Conservation (phyloP, 2,329 filamentous ascomycete species). For the Beauveria medogensis region DNA sequence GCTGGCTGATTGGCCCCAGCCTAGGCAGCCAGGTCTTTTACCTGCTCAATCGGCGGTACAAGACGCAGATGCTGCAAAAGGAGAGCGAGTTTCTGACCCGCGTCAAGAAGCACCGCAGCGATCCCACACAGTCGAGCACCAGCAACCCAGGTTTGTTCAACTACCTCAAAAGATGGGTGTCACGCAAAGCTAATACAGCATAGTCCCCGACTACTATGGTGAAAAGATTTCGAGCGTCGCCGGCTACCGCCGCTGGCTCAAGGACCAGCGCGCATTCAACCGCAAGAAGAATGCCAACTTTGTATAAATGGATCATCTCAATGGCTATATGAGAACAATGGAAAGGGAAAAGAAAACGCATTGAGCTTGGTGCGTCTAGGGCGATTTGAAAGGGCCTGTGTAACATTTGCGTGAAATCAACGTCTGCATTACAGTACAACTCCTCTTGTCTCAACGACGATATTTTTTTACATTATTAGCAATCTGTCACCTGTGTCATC, state of each 20-base stretch:
- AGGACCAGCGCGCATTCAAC: constrained; percentile 95
- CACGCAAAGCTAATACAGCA: constrained; percentile 14
- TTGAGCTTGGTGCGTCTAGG: constrained; percentile 12
- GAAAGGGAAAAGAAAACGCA: background rate
- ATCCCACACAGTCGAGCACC: constrained; percentile 80
- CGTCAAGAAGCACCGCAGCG: constrained; percentile 86
- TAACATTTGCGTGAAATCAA: constrained; percentile 8
- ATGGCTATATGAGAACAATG: background rate
- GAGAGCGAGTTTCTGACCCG: constrained; percentile 89
- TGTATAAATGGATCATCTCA: constrained; percentile 33
- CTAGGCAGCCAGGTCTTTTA: constrained; percentile 77
- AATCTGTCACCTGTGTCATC: background rate
- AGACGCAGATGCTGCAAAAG: constrained; percentile 72
- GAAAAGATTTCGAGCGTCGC: constrained; percentile 94
- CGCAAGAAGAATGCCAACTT: constrained; percentile 75
- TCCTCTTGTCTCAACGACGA: constrained; percentile 21
- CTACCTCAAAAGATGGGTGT: background rate
- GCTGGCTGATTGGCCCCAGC: constrained; percentile 82
- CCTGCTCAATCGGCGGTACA: constrained; percentile 61
- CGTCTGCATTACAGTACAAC: constrained; percentile 16
- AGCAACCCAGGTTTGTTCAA: constrained; percentile 64
- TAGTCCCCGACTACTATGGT: constrained; percentile 92
- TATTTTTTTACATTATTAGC: constrained; percentile 7
- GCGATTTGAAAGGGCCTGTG: constrained; percentile 4
- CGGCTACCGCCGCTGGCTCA: constrained; percentile 90